phyloP scores from a whole-genome alignment of 1,284 basidiomycete genomes.

The Clitocybe nebularis region DNA sequence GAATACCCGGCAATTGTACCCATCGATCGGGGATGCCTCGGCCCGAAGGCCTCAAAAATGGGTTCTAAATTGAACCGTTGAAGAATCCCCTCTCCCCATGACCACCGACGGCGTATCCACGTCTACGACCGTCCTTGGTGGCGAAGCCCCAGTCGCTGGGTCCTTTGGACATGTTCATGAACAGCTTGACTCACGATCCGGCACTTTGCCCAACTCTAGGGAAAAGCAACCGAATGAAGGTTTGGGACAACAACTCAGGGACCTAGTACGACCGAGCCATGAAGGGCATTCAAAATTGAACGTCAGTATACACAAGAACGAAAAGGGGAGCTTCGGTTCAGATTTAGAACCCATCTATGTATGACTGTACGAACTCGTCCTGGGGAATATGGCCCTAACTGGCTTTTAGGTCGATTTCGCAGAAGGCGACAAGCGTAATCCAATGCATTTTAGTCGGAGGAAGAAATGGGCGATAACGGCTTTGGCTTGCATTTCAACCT shows the following conservation, averaged over 20 bases:
- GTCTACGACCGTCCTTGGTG: neutral
- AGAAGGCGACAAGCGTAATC: constrained; percentile 47
- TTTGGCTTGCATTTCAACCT: constrained; percentile 55
- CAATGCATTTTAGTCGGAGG: constrained; percentile 44
- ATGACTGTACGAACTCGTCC: too few relatives aligned
- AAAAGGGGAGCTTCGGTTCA: neutral
- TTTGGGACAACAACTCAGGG: too few relatives aligned
- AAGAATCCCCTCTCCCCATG: too few relatives aligned
- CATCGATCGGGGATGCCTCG: too few relatives aligned
- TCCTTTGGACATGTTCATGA: constrained; percentile 27
- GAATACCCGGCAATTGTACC: too few relatives aligned
- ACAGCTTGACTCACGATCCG: constrained; percentile 27
- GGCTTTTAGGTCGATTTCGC: constrained; percentile 52
- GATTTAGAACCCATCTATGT: neutral
- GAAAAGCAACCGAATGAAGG: too few relatives aligned
- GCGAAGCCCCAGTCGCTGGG: constrained; percentile 22
- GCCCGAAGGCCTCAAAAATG: too few relatives aligned
- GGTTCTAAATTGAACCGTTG: too few relatives aligned
- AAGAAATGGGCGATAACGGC: constrained; percentile 60
- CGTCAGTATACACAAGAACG: neutral
- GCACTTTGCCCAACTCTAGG: constrained; percentile 17
- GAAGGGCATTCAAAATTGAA: too few relatives aligned
- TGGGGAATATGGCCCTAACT: too few relatives aligned
- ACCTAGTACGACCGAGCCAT: too few relatives aligned
- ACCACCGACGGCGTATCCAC: constrained; percentile 1